These are phyloP conservation scores for Cytospora chrysosperma DNA, from an alignment of 2,329 filamentous ascomycete species.

Conservation along the genomic window DNA sequence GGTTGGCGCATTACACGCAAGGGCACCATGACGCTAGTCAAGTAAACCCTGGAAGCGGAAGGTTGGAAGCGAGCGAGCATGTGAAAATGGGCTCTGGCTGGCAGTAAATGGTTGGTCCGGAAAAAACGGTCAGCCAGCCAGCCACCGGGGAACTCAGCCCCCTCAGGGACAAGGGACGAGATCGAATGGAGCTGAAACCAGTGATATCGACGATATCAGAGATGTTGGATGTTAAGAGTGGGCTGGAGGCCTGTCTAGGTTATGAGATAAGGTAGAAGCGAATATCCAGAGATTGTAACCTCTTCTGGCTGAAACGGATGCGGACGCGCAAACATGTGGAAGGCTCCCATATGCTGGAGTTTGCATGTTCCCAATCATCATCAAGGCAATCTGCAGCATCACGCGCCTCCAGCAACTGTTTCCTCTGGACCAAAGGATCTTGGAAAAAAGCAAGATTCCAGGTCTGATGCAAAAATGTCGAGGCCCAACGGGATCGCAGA, in stretches of 20 bases:
- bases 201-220: not conserved
- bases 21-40: not conserved
- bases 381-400: too few species aligned
- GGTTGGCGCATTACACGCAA: not conserved
- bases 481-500: constrained; percentile 64
- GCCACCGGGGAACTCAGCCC: not conserved
- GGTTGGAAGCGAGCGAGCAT: not conserved
- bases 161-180: not conserved
- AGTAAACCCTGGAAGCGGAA: not conserved
- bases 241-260: not conserved
- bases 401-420: not conserved
- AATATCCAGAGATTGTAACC: not conserved
- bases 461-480: constrained; percentile 44
- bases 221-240: not conserved
- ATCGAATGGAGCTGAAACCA: not conserved
- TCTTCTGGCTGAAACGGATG: not conserved
- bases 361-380: too few species aligned
- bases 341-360: not conserved
- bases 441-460: not conserved
- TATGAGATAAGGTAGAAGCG: not conserved
- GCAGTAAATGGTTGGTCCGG: not conserved
- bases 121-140: not conserved
- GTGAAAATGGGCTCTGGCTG: not conserved
- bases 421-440: not conserved
- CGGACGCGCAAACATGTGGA: not conserved